Evolutionary conservation across 1,284 basidiomycete species (phyloP).

Genomic region (Puccinia horiana): DNA sequence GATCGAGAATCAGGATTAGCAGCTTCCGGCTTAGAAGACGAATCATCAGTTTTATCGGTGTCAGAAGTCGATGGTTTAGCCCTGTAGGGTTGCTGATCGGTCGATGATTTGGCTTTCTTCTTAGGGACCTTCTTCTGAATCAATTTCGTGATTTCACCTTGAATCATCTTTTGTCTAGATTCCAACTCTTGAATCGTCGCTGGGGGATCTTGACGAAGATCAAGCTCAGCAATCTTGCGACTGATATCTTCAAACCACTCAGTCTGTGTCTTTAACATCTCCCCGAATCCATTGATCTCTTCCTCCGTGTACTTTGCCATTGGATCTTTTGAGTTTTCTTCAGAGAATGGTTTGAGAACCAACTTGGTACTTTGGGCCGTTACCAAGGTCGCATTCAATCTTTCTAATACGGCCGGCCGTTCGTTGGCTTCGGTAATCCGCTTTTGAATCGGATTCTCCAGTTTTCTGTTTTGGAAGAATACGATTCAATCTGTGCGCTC

Average conservation of each 20-base stretch:
- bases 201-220: slow-evolving; percentile 55
- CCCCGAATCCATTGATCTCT: slow-evolving; percentile 56
- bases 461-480: slow-evolving; percentile 62
- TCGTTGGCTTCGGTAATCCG: slow-evolving; percentile 82
- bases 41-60: not conserved
- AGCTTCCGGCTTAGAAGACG: not conserved
- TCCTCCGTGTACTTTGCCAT: slow-evolving; percentile 56
- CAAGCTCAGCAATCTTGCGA: slow-evolving; percentile 53
- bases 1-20: not conserved
- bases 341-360: slow-evolving; percentile 68
- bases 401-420: slow-evolving; percentile 66
- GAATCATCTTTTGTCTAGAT: slow-evolving; percentile 55
- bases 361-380: slow-evolving; percentile 72
- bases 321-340: slow-evolving; percentile 60
- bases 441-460: slow-evolving; percentile 78
- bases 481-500: slow-evolving; percentile 35
- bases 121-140: slow-evolving; percentile 55
- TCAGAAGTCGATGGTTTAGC: slow-evolving; percentile 33
- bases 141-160: slow-evolving; percentile 55
- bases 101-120: slow-evolving; percentile 51
- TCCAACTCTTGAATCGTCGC: slow-evolving; percentile 56
- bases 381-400: slow-evolving; percentile 69
- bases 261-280: slow-evolving; percentile 54
- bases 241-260: slow-evolving; percentile 57
- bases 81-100: slow-evolving; percentile 25